Evolutionary conservation across 495 filamentous ascomycete species (phyloP).

Genomic region (Parmelia sp.): DNA sequence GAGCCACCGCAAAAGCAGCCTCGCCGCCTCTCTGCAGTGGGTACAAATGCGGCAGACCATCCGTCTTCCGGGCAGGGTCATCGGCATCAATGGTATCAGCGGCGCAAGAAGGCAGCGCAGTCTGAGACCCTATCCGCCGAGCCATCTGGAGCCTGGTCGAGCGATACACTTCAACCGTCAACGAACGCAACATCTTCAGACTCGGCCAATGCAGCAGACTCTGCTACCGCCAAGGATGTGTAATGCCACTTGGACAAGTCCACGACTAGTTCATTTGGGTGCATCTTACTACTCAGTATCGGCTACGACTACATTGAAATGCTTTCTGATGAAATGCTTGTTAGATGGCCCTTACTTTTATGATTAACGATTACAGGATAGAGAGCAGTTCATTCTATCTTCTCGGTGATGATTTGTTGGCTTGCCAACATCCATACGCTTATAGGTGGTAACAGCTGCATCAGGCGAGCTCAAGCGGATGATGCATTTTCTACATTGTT

Average conservation of each 20-base stretch:
- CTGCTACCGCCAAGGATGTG: not conserved
- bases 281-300: not conserved
- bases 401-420: not conserved
- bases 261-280: not conserved
- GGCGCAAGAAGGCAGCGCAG: constrained; percentile 3
- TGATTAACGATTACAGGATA: not conserved
- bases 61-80: not conserved
- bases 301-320: not conserved
- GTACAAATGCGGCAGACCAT: not conserved
- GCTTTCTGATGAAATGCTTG: not conserved
- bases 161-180: constrained; percentile 3
- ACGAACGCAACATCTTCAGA: not conserved
- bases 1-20: not conserved
- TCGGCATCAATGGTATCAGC: constrained; percentile 8
- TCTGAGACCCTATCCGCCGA: not conserved
- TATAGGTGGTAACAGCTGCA: not conserved
- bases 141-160: constrained; percentile 11
- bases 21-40: constrained; percentile 9
- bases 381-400: not conserved
- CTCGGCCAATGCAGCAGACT: not conserved
- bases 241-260: not conserved
- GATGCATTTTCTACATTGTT: not conserved
- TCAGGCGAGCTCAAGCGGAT: not conserved
- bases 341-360: not conserved
- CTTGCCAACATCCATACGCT: not conserved